phyloP scores from a whole-genome alignment of 805 yeast species.

The Danielozyma ontarioensis region DNA sequence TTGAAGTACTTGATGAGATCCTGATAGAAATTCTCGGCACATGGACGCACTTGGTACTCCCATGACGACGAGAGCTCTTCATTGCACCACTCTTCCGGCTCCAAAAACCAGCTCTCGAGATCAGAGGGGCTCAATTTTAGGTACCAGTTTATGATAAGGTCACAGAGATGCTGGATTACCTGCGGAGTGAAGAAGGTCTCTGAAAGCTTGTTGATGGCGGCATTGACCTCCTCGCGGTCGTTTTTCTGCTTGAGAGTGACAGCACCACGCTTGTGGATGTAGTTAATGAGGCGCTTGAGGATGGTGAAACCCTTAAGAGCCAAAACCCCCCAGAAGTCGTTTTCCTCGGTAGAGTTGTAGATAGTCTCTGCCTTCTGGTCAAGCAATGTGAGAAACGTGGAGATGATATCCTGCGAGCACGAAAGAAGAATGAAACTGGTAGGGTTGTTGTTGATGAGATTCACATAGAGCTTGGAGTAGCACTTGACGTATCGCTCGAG shows the following conservation, averaged over 20 bases:
- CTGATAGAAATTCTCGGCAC: slow-evolving; percentile 81
- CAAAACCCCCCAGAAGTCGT: slow-evolving; percentile 68
- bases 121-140: slow-evolving; percentile 70
- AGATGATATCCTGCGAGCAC: slow-evolving; percentile 54
- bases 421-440: slow-evolving; percentile 69
- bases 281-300: slow-evolving; percentile 58
- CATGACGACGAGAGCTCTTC: slow-evolving; percentile 73
- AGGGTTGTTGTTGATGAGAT: slow-evolving; percentile 55
- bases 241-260: slow-evolving; percentile 57
- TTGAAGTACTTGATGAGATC: slow-evolving; percentile 65
- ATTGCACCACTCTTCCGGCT: slow-evolving; percentile 91
- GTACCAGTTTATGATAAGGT: slow-evolving; percentile 67
- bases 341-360: slow-evolving; percentile 54
- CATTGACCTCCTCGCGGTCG: slow-evolving; percentile 59
- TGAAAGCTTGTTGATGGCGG: slow-evolving; percentile 50
- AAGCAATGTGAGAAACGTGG: slow-evolving; percentile 54
- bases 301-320: slow-evolving; percentile 63
- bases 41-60: slow-evolving; percentile 81
- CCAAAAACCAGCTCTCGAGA: slow-evolving; percentile 73
- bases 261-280: slow-evolving; percentile 63
- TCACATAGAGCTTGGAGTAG: slow-evolving; percentile 67
- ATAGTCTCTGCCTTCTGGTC: slow-evolving; percentile 61
- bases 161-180: slow-evolving; percentile 54
- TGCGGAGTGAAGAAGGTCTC: slow-evolving; percentile 54
- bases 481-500: slow-evolving; percentile 72